Conservation (phyloP, 192 early-diverging fungal genomes). For the Umbelopsis isabellina region DNA sequence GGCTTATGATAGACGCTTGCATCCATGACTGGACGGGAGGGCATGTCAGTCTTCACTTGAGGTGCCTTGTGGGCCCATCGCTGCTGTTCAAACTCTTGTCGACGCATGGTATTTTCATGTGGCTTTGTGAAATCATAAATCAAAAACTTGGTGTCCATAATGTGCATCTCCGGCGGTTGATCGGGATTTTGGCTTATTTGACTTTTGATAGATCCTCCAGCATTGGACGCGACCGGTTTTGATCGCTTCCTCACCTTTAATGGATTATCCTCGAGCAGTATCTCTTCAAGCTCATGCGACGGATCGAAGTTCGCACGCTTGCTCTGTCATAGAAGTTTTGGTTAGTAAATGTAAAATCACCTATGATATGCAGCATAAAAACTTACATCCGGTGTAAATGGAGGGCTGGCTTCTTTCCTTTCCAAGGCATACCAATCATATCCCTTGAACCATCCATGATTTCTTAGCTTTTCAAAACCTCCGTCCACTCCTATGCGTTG, state of each 20-base stretch:
- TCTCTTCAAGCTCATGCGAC: conserved; percentile 94
- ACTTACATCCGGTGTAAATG: conserved; percentile 39
- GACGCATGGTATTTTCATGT: conserved; percentile 28
- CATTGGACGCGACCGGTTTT: conserved; percentile 38
- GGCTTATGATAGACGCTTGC: not conserved
- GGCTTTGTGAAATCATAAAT: conserved; percentile 76
- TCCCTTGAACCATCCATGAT: conserved; percentile 35
- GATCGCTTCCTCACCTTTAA: conserved; percentile 77
- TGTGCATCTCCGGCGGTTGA: conserved; percentile 63
- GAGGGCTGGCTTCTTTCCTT: conserved; percentile 24
- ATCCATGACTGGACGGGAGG: not conserved
- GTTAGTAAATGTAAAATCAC: not conserved
- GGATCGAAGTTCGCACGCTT: conserved; percentile 95
- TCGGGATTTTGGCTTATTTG: conserved; percentile 46
- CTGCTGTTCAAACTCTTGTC: conserved; percentile 28
- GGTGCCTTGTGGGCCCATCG: conserved; percentile 37
- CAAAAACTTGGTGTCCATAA: conserved; percentile 82
- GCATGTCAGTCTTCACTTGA: conserved; percentile 17
- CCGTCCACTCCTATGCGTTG: conserved; percentile 29
- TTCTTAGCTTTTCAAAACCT: conserved; percentile 23
- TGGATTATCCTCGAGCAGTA: conserved; percentile 96
- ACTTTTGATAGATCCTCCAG: conserved; percentile 32
- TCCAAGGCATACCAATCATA: conserved; percentile 31
- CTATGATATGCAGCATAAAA: not conserved
- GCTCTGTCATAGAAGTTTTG: conserved; percentile 43